Percentiles rank a stretch among this genome's conserved stretches.
Conservation (phyloP, 805 yeast genomes). For the Kodamaea kakaduensis region DNA sequence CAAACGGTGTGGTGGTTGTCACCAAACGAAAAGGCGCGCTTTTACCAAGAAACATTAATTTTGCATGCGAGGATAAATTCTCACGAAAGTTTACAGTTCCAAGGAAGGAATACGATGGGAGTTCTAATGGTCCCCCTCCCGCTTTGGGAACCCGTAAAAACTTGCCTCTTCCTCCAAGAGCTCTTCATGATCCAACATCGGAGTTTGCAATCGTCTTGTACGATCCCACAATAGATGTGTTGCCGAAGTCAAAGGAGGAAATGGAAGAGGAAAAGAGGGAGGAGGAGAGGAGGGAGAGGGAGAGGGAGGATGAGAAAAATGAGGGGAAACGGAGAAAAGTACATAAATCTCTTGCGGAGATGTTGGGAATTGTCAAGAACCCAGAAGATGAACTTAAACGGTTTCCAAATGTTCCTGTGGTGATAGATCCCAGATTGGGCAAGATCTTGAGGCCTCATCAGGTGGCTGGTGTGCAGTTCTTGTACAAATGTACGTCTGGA, state of each 20-base stretch:
- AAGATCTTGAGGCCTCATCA: constrained; percentile 93
- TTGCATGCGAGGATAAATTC: constrained; percentile 33
- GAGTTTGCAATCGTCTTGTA: constrained; percentile 92
- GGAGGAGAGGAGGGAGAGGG: constrained; percentile 9
- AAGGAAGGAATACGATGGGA: constrained; percentile 37
- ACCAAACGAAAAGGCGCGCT: constrained; percentile 49
- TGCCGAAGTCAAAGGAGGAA: constrained; percentile 26
- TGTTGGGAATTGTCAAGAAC: constrained; percentile 63
- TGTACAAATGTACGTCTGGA: constrained; percentile 89
- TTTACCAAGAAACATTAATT: constrained; percentile 47
- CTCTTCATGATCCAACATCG: constrained; percentile 91
- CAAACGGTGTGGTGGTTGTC: constrained; percentile 26
- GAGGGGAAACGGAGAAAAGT: constrained; percentile 31
- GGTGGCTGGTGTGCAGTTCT: constrained; percentile 88
- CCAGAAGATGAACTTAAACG: constrained; percentile 47
- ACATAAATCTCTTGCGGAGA: constrained; percentile 71
- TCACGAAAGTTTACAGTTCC: constrained; percentile 61
- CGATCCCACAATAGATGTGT: constrained; percentile 85
- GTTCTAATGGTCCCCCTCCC: constrained; percentile 55
- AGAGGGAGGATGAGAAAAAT: constrained; percentile 7
- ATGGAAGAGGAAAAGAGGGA: constrained; percentile 16
- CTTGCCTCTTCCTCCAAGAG: constrained; percentile 72
- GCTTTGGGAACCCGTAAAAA: constrained; percentile 79
- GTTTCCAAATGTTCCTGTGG: constrained; percentile 89
- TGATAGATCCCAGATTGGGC: constrained; percentile 83